Evolutionary conservation across 768 basidiomycete species (phyloP).

Genomic region (Mycena maculata): DNA sequence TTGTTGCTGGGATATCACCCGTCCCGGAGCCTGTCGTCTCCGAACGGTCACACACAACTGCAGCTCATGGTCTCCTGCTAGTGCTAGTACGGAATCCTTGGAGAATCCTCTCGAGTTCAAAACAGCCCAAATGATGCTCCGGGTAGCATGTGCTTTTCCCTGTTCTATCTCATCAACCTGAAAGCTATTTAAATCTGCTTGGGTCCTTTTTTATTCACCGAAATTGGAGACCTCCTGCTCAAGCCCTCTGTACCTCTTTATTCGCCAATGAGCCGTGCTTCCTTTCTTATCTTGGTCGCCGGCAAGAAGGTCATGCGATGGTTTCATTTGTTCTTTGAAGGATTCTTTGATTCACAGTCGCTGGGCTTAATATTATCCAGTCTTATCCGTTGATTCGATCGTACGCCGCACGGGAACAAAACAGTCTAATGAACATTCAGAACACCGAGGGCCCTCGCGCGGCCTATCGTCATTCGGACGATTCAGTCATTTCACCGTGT

Average conservation of each 20-base stretch:
- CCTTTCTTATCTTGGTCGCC: constrained; percentile 1
- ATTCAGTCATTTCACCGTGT: background rate
- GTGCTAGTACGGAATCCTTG: too few relatives aligned
- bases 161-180: too few relatives aligned
- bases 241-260: constrained; percentile 58
- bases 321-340: background rate
- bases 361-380: too few relatives aligned
- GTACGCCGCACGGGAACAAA: constrained; percentile 19
- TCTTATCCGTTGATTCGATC: constrained; percentile 8
- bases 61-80: too few relatives aligned
- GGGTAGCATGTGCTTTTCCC: too few relatives aligned
- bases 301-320: constrained; percentile 14
- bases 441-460: background rate
- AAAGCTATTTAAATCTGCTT: too few relatives aligned
- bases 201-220: too few relatives aligned
- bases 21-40: too few relatives aligned
- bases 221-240: constrained; percentile 74
- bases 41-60: too few relatives aligned
- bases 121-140: too few relatives aligned
- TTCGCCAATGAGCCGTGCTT: constrained; percentile 66
- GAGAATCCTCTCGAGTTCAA: too few relatives aligned
- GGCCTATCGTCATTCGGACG: background rate
- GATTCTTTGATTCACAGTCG: background rate
- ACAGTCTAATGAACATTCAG: background rate
- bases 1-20: too few relatives aligned